phyloP scores from a whole-genome alignment of 208 protist genomes.

The Herpetomonas samuelpessoai region DNA sequence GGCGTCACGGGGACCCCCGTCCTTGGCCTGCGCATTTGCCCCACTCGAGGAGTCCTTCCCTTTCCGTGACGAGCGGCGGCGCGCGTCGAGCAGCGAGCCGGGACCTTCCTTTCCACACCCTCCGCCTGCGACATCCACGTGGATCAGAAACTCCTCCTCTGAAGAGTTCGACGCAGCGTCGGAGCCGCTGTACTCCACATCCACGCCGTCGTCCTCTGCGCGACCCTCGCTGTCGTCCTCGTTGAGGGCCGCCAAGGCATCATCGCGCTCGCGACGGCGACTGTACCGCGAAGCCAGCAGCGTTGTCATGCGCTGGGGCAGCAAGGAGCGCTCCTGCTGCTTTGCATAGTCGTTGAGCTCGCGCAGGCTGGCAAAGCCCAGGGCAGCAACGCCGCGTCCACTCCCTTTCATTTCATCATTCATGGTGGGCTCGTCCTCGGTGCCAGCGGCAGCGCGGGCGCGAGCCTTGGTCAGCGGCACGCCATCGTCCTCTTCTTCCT shows the following conservation, averaged over 20 bases:
- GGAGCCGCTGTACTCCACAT: constrained; percentile 18
- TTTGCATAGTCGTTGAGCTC: constrained; percentile 39
- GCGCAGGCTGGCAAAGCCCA: constrained; percentile 59
- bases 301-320: constrained; percentile 52
- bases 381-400: constrained; percentile 46
- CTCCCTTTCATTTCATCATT: constrained; percentile 3
- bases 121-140: constrained; percentile 43
- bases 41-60: constrained; percentile 1
- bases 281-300: constrained; percentile 27
- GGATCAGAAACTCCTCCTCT: constrained; percentile 70
- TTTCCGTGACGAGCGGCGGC: not conserved
- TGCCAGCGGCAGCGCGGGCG: not conserved
- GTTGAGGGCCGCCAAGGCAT: constrained; percentile 15
- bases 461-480: not conserved
- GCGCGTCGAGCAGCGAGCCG: constrained; percentile 7
- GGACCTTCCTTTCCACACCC: constrained; percentile 3
- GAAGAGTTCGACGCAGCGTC: constrained; percentile 24
- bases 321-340: constrained; percentile 38
- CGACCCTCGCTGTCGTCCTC: constrained; percentile 6
- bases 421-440: not conserved
- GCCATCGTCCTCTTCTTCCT: not conserved
- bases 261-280: constrained; percentile 5
- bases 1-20: constrained; percentile 3
- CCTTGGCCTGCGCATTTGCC: not conserved
- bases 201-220: constrained; percentile 9